These are phyloP conservation scores for Tricholoma hemisulphureum DNA, from an alignment of 768 basidiomycete genomes.

Conservation along the genomic window DNA sequence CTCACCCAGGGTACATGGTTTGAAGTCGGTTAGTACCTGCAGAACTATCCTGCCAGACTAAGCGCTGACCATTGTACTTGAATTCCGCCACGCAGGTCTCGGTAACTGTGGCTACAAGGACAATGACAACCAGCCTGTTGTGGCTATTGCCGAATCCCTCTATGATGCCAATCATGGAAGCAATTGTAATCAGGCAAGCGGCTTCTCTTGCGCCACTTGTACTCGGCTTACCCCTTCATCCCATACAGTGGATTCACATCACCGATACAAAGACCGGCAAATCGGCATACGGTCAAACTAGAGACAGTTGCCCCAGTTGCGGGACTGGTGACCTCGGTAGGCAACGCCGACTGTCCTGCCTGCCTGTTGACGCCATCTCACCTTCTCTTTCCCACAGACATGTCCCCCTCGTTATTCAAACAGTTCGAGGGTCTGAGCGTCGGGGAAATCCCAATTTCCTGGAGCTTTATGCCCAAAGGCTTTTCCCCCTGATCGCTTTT, in stretches of 20 bases:
- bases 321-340: conserved; percentile 55
- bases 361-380: neutral
- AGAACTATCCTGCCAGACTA: neutral
- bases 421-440: conserved; percentile 44
- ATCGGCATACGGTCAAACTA: conserved; percentile 46
- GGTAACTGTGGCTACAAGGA: conserved; percentile 66
- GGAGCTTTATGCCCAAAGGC: conserved; percentile 56
- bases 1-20: conserved; percentile 65
- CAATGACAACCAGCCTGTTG: conserved; percentile 48
- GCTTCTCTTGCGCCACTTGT: conserved; percentile 1
- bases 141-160: conserved; percentile 57
- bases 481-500: conserved; percentile 39
- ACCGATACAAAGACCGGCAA: conserved; percentile 56
- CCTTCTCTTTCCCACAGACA: conserved; percentile 42
- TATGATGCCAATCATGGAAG: conserved; percentile 50
- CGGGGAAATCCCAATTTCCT: conserved; percentile 54
- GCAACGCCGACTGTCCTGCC: conserved; percentile 19
- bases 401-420: conserved; percentile 63
- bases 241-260: conserved; percentile 56
- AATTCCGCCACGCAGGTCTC: conserved; percentile 34
- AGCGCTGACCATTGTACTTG: conserved; percentile 4
- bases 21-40: conserved; percentile 39
- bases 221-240: conserved; percentile 9
- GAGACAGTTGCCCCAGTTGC: conserved; percentile 63
- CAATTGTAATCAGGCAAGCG: conserved; percentile 64